phyloP scores from a whole-genome alignment of 352 stramenopile genomes.

The Phytophthora colocasiae region DNA sequence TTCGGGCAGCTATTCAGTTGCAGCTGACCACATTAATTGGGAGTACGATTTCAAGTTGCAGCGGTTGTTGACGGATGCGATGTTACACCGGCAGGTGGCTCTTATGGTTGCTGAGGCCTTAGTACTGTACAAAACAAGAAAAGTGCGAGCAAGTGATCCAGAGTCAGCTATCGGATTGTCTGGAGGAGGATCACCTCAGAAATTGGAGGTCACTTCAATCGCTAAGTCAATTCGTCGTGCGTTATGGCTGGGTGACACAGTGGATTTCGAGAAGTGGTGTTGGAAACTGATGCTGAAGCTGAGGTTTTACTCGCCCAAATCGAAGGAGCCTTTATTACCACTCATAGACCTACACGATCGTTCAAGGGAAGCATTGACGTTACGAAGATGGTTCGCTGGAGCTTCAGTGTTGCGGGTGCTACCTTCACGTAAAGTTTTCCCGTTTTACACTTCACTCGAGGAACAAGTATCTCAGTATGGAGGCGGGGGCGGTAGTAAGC shows the following conservation, averaged over 20 bases:
- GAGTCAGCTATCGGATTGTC: slow-evolving; percentile 50
- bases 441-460: slow-evolving; percentile 80
- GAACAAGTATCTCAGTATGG: slow-evolving; percentile 37
- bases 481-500: slow-evolving; percentile 1
- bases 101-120: slow-evolving; percentile 82
- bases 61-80: slow-evolving; percentile 68
- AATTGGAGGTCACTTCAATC: slow-evolving; percentile 61
- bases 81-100: slow-evolving; percentile 80
- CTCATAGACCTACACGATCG: slow-evolving; percentile 83
- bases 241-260: slow-evolving; percentile 63
- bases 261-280: slow-evolving; percentile 88
- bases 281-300: slow-evolving; percentile 88
- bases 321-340: slow-evolving; percentile 67
- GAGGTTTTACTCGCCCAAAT: slow-evolving; percentile 79
- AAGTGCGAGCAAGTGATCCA: slow-evolving; percentile 45
- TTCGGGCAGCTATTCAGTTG: slow-evolving; percentile 85
- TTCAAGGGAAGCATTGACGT: slow-evolving; percentile 73
- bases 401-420: slow-evolving; percentile 41
- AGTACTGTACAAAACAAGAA: slow-evolving; percentile 69
- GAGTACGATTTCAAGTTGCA: slow-evolving; percentile 75
- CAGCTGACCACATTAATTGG: slow-evolving; percentile 89
- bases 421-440: slow-evolving; percentile 38
- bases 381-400: slow-evolving; percentile 78
- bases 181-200: slow-evolving; percentile 56
- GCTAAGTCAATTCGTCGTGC: slow-evolving; percentile 80